Percentiles rank a stretch among this genome's conserved stretches.
phyloP scores from a whole-genome alignment of 1,139 yeast species.

The Eremothecium gossypii region DNA sequence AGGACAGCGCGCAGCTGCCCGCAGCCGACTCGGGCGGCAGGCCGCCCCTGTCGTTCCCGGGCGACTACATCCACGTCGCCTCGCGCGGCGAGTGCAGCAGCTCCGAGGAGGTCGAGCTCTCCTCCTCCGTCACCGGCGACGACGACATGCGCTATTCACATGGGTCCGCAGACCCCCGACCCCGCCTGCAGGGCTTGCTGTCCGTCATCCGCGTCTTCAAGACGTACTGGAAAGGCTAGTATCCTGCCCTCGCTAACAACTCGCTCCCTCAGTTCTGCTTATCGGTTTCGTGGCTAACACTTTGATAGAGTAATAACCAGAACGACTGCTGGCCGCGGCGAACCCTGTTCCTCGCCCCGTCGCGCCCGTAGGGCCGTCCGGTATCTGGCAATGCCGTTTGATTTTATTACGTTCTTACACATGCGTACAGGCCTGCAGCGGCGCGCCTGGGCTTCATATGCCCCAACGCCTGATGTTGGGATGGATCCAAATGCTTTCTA shows the following conservation, averaged over 20 bases:
- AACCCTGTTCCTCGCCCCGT: no score
- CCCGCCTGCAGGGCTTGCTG: constrained; percentile 14
- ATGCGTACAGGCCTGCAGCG: no score
- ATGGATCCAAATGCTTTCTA: no score
- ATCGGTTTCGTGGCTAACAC: constrained; percentile 3
- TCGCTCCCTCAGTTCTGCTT: constrained; percentile 3
- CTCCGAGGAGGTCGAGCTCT: constrained; percentile 18
- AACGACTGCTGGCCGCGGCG: no score
- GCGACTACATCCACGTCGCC: constrained; percentile 19
- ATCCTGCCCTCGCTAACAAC: neutral
- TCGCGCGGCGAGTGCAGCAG: constrained; percentile 22
- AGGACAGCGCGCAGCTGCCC: neutral
- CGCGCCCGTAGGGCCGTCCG: no score
- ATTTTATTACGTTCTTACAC: no score
- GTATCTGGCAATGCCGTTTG: no score
- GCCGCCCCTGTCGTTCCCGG: constrained; percentile 2
- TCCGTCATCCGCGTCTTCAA: constrained; percentile 16
- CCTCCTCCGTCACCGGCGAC: constrained; percentile 5
- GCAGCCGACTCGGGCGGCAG: neutral
- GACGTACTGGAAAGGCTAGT: constrained; percentile 15
- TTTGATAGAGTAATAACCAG: no score
- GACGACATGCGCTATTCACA: constrained; percentile 1
- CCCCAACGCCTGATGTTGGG: no score
- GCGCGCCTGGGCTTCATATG: no score
- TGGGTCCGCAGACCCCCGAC: constrained; percentile 3